phyloP scores from a whole-genome alignment of 108 stramenopile genomes.

The Stephanodiscus minutulus region DNA sequence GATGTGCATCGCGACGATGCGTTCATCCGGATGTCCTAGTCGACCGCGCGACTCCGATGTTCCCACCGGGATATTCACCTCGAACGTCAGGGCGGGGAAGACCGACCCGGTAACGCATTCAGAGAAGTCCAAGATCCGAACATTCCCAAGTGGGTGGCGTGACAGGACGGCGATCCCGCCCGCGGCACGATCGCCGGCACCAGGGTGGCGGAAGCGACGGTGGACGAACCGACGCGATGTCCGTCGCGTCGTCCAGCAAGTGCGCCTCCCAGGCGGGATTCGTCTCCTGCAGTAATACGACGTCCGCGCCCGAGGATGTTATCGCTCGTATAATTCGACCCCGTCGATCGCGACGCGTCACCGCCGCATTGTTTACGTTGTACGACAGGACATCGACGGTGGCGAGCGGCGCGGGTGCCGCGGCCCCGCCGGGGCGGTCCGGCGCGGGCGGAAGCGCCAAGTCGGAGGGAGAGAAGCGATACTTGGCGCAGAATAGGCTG shows the following conservation, averaged over 20 bases:
- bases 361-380: conserved; percentile 37
- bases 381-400: conserved; percentile 41
- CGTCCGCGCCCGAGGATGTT: conserved; percentile 39
- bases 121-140: conserved; percentile 24
- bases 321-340: conserved; percentile 34
- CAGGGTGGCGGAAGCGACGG: conserved; percentile 39
- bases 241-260: conserved; percentile 24
- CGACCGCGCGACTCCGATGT: not conserved
- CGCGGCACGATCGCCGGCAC: conserved; percentile 28
- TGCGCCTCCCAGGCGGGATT: conserved; percentile 37
- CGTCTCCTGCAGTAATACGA: conserved; percentile 48
- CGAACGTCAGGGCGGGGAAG: conserved; percentile 37
- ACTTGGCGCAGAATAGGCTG: conserved; percentile 13
- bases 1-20: not conserved
- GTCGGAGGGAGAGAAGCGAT: conserved; percentile 32
- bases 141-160: conserved; percentile 34
- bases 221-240: conserved; percentile 15
- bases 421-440: not conserved
- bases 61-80: conserved; percentile 13
- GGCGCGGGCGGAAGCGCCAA: not conserved
- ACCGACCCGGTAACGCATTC: conserved; percentile 39
- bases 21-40: not conserved
- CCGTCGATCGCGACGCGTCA: conserved; percentile 5
- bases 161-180: conserved; percentile 46
- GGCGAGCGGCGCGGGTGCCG: not conserved